Evolutionary conservation across 805 yeast genomes (phyloP).

Genomic region (Candida ovalis): DNA sequence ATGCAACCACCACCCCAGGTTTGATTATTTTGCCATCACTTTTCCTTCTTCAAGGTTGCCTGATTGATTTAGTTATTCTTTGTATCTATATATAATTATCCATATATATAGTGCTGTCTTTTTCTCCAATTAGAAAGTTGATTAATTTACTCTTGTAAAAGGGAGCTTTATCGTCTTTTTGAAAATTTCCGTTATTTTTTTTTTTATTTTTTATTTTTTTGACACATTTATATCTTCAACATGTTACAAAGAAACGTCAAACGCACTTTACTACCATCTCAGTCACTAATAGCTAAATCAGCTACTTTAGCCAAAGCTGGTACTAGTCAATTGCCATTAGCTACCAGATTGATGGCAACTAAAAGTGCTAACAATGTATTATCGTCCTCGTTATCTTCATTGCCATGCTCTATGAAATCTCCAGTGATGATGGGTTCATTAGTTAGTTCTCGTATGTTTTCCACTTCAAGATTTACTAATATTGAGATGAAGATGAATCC

Average conservation of each 20-base stretch:
- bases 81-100: no score
- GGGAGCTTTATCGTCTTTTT: background rate
- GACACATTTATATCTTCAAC: background rate
- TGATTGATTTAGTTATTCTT: background rate
- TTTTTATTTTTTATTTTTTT: background rate
- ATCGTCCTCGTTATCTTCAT: background rate
- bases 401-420: background rate
- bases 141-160: no score
- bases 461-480: constrained; percentile 4
- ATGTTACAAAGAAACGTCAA: background rate
- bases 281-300: background rate
- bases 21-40: background rate
- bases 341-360: background rate
- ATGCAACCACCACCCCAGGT: background rate
- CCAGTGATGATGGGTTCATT: background rate
- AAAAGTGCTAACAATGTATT: background rate
- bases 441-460: constrained; percentile 12
- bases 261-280: background rate
- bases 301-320: background rate
- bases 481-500: constrained; percentile 32
- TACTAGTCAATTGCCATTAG: background rate
- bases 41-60: background rate
- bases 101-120: no score
- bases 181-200: background rate
- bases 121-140: no score